Evolutionary conservation across 2,329 filamentous ascomycete genomes (phyloP).

Genomic region (Xylariaceae sp.): DNA sequence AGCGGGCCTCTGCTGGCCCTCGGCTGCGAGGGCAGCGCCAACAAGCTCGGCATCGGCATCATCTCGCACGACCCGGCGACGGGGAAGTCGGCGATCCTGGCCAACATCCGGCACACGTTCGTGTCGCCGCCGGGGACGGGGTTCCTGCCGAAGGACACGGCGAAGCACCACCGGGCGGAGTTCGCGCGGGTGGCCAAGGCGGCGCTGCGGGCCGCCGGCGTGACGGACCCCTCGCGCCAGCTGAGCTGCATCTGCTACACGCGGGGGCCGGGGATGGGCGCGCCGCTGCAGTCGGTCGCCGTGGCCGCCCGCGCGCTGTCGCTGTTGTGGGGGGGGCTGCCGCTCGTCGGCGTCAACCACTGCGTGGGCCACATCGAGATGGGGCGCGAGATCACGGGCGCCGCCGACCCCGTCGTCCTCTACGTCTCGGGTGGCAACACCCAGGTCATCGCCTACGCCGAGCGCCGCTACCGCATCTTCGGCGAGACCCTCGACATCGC

Average conservation of each 20-base stretch:
- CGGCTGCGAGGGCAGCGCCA: constrained; percentile 86
- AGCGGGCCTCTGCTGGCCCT: constrained; percentile 53
- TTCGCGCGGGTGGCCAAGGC: constrained; percentile 80
- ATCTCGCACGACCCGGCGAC: constrained; percentile 72
- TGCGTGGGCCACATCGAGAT: constrained; percentile 99
- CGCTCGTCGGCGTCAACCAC: constrained; percentile 95
- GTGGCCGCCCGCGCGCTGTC: constrained; percentile 80
- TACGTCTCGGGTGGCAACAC: constrained; percentile 97
- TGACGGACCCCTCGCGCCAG: constrained; percentile 56
- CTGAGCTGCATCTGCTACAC: constrained; percentile 96
- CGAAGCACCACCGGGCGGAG: constrained; percentile 85
- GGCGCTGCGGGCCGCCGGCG: constrained; percentile 71
- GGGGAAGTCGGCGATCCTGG: constrained; percentile 70
- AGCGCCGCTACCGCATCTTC: constrained; percentile 94
- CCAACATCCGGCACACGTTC: constrained; percentile 95
- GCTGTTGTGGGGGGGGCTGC: constrained; percentile 79
- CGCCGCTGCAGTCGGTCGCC: constrained; percentile 83
- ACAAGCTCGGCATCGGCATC: constrained; percentile 94
- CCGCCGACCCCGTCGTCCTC: constrained; percentile 87
- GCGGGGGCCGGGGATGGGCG: constrained; percentile 94
- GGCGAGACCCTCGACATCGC: constrained; percentile 97
- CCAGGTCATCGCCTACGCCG: constrained; percentile 95
- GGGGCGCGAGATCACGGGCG: constrained; percentile 90
- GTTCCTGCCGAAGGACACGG: constrained; percentile 96
- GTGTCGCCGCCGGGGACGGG: constrained; percentile 88